Conservation (phyloP, 108 stramenopile genomes). For the Skeletonema costatum region DNA sequence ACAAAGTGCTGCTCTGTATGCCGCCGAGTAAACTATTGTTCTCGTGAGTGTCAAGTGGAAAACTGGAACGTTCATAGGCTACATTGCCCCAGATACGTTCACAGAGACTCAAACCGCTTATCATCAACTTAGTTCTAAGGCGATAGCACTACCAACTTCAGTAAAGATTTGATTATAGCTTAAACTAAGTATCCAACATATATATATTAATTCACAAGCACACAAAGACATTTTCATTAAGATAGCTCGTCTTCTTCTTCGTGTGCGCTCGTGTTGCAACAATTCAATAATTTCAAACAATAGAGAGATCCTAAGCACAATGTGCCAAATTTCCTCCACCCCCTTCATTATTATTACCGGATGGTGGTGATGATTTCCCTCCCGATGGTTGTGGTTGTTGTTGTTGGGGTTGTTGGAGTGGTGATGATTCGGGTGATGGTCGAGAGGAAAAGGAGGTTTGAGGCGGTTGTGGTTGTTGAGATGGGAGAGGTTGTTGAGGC, state of each 20-base stretch:
- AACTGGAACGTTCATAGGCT: background rate
- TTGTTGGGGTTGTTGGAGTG: background rate
- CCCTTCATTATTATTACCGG: slow-evolving; percentile 25
- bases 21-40: background rate
- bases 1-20: background rate
- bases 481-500: slow-evolving; percentile 2
- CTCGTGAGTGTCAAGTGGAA: background rate
- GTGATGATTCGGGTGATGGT: background rate
- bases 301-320: slow-evolving; percentile 27
- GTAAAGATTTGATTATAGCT: too few relatives aligned
- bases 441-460: background rate
- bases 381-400: background rate
- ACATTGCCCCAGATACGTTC: background rate
- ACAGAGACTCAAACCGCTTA: background rate
- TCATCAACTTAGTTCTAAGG: too few relatives aligned
- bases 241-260: too few relatives aligned
- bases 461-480: background rate
- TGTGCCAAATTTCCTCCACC: slow-evolving; percentile 58
- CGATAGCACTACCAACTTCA: background rate
- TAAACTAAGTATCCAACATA: too few relatives aligned
- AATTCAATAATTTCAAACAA: too few relatives aligned
- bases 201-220: too few relatives aligned
- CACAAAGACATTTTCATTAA: too few relatives aligned
- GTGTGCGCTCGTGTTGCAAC: too few relatives aligned
- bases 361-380: slow-evolving; percentile 20